These are phyloP conservation scores for Aspergillus tubingensis DNA, from an alignment of 2,329 filamentous ascomycete species.

Conservation along the genomic window DNA sequence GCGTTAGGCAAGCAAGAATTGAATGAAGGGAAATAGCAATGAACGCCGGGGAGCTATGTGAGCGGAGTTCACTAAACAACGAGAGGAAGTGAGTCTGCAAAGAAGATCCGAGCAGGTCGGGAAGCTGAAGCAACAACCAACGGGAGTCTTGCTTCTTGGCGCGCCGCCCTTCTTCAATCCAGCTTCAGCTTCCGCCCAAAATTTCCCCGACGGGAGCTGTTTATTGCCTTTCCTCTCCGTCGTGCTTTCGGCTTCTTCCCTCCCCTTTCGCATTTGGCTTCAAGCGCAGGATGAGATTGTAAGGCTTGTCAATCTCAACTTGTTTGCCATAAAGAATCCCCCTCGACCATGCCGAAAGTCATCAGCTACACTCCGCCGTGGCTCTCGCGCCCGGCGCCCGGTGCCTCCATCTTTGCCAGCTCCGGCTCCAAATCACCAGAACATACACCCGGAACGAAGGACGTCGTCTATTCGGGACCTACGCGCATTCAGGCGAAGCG, in stretches of 20 bases:
- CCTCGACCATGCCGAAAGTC: slow-evolving; percentile 73
- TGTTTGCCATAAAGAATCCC: neutral
- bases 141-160: slow-evolving; percentile 22
- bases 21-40: neutral
- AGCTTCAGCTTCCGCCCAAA: slow-evolving; percentile 16
- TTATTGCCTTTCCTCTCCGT: neutral
- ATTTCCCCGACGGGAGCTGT: slow-evolving; percentile 15
- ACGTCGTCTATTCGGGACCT: slow-evolving; percentile 40
- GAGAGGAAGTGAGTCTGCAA: too few relatives aligned
- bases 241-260: neutral
- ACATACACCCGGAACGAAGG: slow-evolving; percentile 16
- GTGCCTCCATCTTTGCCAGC: slow-evolving; percentile 73
- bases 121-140: slow-evolving; percentile 1
- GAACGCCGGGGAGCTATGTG: neutral
- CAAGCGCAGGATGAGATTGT: neutral
- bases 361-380: slow-evolving; percentile 83
- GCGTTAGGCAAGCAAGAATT: neutral
- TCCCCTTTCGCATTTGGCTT: neutral
- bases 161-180: neutral
- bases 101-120: too few relatives aligned
- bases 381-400: slow-evolving; percentile 76
- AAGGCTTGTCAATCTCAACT: neutral
- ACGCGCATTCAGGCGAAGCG: slow-evolving; percentile 71
- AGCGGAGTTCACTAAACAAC: neutral
- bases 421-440: slow-evolving; percentile 45